Percentiles rank a stretch among this genome's conserved stretches.
Conservation (phyloP, 2,329 filamentous ascomycete species). For the Metarhizium sp. region DNA sequence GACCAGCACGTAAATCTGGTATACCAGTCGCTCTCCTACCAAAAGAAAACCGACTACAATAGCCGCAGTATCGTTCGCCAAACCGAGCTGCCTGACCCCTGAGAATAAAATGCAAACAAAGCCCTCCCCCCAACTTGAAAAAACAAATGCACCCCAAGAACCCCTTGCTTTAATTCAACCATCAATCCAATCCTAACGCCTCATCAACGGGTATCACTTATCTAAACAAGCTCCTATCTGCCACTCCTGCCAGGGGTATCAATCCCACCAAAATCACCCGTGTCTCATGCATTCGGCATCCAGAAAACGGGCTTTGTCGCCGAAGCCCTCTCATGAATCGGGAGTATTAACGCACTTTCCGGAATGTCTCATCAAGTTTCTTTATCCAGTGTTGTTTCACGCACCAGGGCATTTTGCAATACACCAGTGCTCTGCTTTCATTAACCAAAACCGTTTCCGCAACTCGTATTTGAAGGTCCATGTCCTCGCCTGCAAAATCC, state of each 20-base stretch:
- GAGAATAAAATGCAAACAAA: background rate
- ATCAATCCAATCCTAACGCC: conserved; percentile 10
- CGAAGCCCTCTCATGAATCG: background rate
- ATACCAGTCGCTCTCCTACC: background rate
- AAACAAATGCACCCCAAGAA: background rate
- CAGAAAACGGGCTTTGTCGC: background rate
- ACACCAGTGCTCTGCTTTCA: conserved; percentile 51
- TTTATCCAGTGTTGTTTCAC: conserved; percentile 48
- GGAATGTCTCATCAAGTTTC: conserved; percentile 32
- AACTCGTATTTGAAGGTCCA: conserved; percentile 50
- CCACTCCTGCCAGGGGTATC: background rate
- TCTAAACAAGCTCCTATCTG: conserved; percentile 6
- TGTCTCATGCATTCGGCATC: background rate
- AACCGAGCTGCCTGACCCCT: background rate
- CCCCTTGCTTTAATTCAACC: background rate
- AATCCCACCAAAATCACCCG: background rate
- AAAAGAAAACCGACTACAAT: background rate
- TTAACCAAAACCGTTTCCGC: conserved; percentile 49
- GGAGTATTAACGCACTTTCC: background rate
- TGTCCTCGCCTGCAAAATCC: conserved; percentile 47
- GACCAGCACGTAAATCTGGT: background rate
- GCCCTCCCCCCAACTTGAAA: background rate
- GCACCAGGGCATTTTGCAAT: conserved; percentile 48
- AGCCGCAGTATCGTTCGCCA: background rate
- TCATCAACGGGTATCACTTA: conserved; percentile 14